Percentiles rank a stretch among this genome's conserved stretches.
phyloP scores from a whole-genome alignment of 2,329 filamentous ascomycete species.

The Diplocarpon rosae region DNA sequence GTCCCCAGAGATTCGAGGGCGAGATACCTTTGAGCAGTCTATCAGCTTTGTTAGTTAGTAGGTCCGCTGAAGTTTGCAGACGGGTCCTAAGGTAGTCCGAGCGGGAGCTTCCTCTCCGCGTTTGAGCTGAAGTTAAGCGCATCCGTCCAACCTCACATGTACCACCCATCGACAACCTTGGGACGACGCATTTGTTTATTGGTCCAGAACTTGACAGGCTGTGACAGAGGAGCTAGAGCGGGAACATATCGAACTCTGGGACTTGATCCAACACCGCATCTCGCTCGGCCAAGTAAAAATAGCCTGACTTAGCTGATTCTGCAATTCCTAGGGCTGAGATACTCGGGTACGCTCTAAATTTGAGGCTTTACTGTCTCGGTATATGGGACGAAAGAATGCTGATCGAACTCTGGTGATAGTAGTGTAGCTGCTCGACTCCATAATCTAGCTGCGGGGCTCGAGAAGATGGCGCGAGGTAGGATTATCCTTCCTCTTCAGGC shows the following conservation, averaged over 20 bases:
- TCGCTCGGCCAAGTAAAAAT: neutral
- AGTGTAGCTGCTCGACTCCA: constrained; percentile 13
- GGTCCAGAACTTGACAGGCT: constrained; percentile 8
- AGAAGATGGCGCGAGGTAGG: constrained; percentile 4
- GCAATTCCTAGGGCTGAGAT: constrained; percentile 13
- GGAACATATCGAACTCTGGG: constrained; percentile 3
- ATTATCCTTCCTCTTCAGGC: neutral
- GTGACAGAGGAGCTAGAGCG: constrained; percentile 4
- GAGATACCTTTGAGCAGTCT: no score
- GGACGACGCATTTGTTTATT: constrained; percentile 2
- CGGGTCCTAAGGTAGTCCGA: no score
- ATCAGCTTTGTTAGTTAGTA: neutral
- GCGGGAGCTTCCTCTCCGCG: constrained; percentile 15
- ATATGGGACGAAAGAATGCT: no score
- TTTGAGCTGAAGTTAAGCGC: constrained; percentile 2
- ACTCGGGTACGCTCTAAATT: neutral
- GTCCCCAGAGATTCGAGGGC: no score
- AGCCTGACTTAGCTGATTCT: constrained; percentile 13
- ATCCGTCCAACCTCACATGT: neutral
- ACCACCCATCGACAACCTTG: neutral
- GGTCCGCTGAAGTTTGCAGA: no score
- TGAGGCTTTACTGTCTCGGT: no score
- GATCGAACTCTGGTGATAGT: neutral
- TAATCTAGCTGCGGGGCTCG: constrained; percentile 17
- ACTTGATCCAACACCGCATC: constrained; percentile 4